These are phyloP conservation scores for Tritrichomonas foetus DNA, from an alignment of 208 protist genomes.

Conservation along the genomic window DNA sequence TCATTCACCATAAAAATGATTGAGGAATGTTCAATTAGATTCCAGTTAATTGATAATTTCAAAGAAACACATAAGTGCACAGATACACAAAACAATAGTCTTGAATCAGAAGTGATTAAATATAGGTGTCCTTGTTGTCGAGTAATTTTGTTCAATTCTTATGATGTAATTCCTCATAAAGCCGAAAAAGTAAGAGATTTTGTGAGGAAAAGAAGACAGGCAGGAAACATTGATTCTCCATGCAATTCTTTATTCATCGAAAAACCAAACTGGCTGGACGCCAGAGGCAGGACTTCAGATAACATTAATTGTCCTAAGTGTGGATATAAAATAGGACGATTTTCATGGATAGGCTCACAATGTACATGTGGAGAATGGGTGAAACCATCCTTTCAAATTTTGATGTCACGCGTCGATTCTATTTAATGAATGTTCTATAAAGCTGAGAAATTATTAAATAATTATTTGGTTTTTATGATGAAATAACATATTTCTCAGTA, in stretches of 20 bases:
- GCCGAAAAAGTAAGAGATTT: neutral
- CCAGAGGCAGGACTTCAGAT: neutral
- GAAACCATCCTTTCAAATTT: constrained; percentile 12
- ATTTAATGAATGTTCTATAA: too few relatives aligned
- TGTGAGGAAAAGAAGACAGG: neutral
- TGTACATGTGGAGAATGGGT: constrained; percentile 18
- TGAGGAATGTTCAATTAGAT: too few relatives aligned
- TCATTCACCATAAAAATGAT: too few relatives aligned
- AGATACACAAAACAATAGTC: too few relatives aligned
- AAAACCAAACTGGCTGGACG: neutral
- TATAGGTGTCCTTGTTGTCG: neutral
- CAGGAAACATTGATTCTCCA: neutral
- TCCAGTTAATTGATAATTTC: too few relatives aligned
- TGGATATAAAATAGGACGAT: neutral
- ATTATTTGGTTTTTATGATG: too few relatives aligned
- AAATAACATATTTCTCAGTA: too few relatives aligned
- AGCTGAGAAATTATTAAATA: too few relatives aligned
- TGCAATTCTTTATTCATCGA: neutral
- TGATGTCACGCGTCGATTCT: neutral
- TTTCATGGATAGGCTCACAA: constrained; percentile 7
- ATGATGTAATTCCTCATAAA: neutral
- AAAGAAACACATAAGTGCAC: too few relatives aligned
- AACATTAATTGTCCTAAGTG: constrained; percentile 11
- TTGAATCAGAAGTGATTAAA: too few relatives aligned
- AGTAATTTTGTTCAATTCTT: neutral